Base-by-base conservation (phyloP, 1,284 basidiomycete species). In the Fomitopsis betulina region DNA sequence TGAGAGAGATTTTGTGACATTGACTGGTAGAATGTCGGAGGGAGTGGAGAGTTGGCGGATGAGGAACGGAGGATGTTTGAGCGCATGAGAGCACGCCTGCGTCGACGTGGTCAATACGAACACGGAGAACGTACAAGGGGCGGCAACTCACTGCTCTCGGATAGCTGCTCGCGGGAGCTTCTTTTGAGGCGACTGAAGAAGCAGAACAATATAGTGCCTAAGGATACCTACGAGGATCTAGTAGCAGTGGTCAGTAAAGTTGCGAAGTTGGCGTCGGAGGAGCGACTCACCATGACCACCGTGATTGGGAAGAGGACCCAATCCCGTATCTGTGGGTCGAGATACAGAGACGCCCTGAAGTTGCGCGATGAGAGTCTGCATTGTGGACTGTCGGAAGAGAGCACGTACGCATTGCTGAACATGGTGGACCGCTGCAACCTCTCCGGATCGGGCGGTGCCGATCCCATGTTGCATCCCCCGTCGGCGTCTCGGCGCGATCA, bases 241-340 rank as follows among this genome's bases (percentile, higher is more conserved):
- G 52, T 47, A 37, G 42, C 27, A 23, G 39, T 30, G 27, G 27
- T 30, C 27, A 30, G 53, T 17, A 55, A 9, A 4, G 45, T 47
- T 32, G 53, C 15, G 54, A 9, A 4, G 45, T 47, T 32, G 7
- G 49, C 23, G 42, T 53, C 39, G 55, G 32, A 23, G 23, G 27
- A 60, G 61, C 25, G 15, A 74, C 84, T 68, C 66, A 93, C 93
- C 95, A 99, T 98, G 73, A 99, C 95, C 63, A 98, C 78, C 49
- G 95, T 96, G 74, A 99, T 97, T 58, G 97, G 97, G 72, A 99
- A 92, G 59, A 99, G 76, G 47, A 99, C 94, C 91, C 91, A 94
- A 71, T 93, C 89, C 60, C 94, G 85, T 72, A 97, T 96, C 73
- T 94, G 91, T 51, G 94, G 93, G 77, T 96, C 94, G 57, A 96